Conservation (phyloP, 1,284 basidiomycete species). For the Stygiomarasmius scandens region DNA sequence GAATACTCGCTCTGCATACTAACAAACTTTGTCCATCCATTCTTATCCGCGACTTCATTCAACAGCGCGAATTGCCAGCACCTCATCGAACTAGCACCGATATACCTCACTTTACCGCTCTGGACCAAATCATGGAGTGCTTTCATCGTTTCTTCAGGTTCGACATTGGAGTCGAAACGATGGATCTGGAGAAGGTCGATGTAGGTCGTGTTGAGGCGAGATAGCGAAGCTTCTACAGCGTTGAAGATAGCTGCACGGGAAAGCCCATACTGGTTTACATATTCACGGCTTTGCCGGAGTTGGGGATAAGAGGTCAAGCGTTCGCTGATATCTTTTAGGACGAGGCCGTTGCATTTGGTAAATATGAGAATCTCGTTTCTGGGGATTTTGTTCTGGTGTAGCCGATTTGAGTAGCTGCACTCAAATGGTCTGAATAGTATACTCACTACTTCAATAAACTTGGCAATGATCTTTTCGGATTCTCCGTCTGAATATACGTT, state of each 20-base stretch:
- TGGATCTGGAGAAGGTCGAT: no score
- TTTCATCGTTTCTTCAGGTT: no score
- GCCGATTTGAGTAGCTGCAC: no score
- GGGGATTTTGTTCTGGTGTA: constrained; percentile 52
- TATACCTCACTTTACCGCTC: constrained; percentile 44
- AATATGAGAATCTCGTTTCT: constrained; percentile 52
- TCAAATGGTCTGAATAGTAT: no score
- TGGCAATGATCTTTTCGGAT: constrained; percentile 20
- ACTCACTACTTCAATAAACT: constrained; percentile 25
- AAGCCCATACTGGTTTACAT: constrained; percentile 47
- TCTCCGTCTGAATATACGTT: constrained; percentile 23
- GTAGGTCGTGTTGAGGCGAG: constrained; percentile 44
- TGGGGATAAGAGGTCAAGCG: background rate
- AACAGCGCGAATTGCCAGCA: constrained; percentile 45
- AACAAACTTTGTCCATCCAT: constrained; percentile 38
- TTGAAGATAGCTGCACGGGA: constrained; percentile 49
- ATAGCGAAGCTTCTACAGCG: constrained; percentile 43
- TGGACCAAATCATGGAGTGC: constrained; percentile 47
- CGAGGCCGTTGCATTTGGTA: constrained; percentile 38
- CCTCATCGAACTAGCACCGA: constrained; percentile 46
- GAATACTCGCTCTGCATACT: constrained; percentile 40
- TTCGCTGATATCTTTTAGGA: constrained; percentile 11
- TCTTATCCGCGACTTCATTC: constrained; percentile 34
- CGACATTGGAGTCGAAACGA: no score
- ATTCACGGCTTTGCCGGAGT: constrained; percentile 31